Evolutionary conservation across 169 alveolate species (phyloP).

Genomic region (Cyclospora cayetanensis): DNA sequence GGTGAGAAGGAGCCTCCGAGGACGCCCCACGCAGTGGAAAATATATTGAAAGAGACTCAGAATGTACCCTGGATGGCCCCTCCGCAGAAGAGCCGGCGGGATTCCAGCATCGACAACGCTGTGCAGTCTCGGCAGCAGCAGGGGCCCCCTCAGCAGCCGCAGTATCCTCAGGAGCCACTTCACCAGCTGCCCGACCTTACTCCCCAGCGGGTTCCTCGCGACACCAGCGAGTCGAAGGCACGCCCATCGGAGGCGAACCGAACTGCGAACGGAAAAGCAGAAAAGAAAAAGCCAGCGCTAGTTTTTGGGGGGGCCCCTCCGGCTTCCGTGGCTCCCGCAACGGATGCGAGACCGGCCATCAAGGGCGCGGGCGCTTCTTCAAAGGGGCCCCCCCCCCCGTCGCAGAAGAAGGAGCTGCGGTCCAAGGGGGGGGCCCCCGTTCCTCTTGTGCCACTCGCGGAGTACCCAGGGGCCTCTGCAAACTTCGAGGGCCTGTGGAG

Average conservation of each 20-base stretch:
- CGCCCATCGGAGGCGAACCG: not conserved
- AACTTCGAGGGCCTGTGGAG: not conserved
- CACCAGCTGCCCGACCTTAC: not conserved
- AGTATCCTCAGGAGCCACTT: not conserved
- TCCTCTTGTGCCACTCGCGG: not conserved
- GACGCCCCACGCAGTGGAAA: not conserved
- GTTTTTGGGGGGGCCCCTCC: not conserved
- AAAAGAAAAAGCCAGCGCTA: too few relatives aligned
- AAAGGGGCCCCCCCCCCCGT: not conserved
- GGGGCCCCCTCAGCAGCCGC: not conserved
- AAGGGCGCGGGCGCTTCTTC: not conserved
- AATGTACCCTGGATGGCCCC: too few relatives aligned
- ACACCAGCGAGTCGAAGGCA: not conserved
- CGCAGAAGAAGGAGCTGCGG: not conserved
- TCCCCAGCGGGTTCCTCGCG: not conserved
- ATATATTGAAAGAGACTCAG: not conserved
- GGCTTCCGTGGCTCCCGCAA: not conserved
- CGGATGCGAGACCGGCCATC: not conserved
- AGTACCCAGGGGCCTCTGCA: not conserved
- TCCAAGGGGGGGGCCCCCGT: not conserved
- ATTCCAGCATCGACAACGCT: not conserved
- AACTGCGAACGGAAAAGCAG: too few relatives aligned
- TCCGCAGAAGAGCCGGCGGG: too few relatives aligned
- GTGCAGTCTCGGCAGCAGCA: slow-evolving; percentile 1
- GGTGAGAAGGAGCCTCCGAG: not conserved